Base-by-base conservation (phyloP, 1,284 basidiomycete genomes). In the Fomitopsis betulina region DNA sequence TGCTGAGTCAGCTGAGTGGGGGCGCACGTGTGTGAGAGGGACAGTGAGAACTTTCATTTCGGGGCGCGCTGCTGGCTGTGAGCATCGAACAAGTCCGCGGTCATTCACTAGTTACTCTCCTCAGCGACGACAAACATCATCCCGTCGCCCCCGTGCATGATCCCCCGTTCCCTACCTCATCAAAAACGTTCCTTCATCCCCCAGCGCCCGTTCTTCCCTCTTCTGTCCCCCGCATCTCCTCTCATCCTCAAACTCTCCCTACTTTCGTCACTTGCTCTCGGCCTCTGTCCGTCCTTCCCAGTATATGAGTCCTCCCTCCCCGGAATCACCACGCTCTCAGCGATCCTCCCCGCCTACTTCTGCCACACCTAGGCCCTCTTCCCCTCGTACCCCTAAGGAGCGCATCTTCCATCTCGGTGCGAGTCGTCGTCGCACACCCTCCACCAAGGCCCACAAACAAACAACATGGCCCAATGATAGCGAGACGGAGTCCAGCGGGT, bases 231-330 rank as follows among this genome's bases (percentile, higher is more conserved):
- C 54, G 49, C 37, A 25, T 37, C 25, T 40, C 51, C 47, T 50
- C 37, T 58, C 49, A 37, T 35, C 47, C 51, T 47, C 55, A 3
- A 8, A 33, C 59, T 33, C 60, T 56, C 57, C 42, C 54, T 45
- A 59, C 58, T 55, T 57, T 55, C 42, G 40, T 55, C 33, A 37
- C 23, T 62, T 33, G 9, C 52, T 52, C 27, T n/a, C 33, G 47
- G 25, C 23, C 23, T 47, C 45, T 40, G 56, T 21, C 40, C 47
- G 37, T 58, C 37, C 54, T 19, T 19, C 58, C 57, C 45, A 50
- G 67, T 71, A 65, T 65, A 71, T 71, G 70, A 65, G 63, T 65
- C 62, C 68, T 60, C 63, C 65, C 61, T 52, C 32, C 37, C 59
- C 68, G 47, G 67, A 63, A 53, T 61, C 63, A 61, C 57, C 66